These are phyloP conservation scores for Pichia manshurica DNA, from an alignment of 805 yeast species.

Conservation along the genomic window DNA sequence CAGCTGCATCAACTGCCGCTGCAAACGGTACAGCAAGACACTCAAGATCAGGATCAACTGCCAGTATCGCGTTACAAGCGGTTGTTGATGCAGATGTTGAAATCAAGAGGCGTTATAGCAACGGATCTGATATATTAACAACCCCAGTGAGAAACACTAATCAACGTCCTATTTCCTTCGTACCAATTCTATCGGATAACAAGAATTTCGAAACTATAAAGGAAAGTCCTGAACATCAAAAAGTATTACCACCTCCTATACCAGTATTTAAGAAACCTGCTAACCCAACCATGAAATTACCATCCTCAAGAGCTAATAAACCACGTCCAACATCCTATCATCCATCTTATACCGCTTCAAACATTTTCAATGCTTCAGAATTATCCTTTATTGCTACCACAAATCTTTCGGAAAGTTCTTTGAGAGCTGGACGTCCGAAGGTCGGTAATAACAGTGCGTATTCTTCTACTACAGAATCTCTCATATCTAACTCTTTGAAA, in stretches of 20 bases:
- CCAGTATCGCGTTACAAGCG: conserved; percentile 65
- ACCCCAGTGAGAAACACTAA: conserved; percentile 15
- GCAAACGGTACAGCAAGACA: conserved; percentile 7
- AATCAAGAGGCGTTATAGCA: conserved; percentile 29
- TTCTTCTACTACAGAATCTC: conserved; percentile 15
- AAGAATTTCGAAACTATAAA: conserved; percentile 37
- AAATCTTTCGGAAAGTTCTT: conserved; percentile 21
- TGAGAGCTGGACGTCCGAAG: conserved; percentile 9
- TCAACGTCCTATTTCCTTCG: conserved; percentile 33
- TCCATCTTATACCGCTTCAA: conserved; percentile 46
- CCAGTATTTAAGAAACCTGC: conserved; percentile 21
- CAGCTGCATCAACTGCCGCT: background rate
- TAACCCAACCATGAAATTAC: conserved; percentile 30
- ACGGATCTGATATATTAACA: conserved; percentile 18
- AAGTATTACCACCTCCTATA: conserved; percentile 22
- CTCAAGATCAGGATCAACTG: conserved; percentile 40
- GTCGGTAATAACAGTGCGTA: conserved; percentile 9
- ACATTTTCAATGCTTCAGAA: conserved; percentile 23
- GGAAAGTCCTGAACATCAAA: conserved; percentile 35
- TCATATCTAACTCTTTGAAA: conserved; percentile 27
- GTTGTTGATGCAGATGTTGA: conserved; percentile 58
- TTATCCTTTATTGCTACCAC: conserved; percentile 26
- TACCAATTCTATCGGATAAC: conserved; percentile 22
- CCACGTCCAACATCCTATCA: conserved; percentile 85
- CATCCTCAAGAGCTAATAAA: conserved; percentile 39